These are phyloP conservation scores for Bonia amplexicaulis DNA, from an alignment of 176 grass and related monocot species.

Conservation along the genomic window DNA sequence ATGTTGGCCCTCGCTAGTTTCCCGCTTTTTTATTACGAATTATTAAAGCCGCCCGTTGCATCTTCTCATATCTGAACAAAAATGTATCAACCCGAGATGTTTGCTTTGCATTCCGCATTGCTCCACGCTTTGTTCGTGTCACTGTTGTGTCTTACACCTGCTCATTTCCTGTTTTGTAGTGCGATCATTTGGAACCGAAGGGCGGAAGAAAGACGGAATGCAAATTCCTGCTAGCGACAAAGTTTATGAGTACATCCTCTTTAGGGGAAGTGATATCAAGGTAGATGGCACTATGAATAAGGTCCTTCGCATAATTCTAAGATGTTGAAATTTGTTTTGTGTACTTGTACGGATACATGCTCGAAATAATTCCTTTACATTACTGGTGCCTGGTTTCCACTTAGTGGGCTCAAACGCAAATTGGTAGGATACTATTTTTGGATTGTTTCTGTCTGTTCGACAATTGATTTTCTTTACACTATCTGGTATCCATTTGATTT, in stretches of 20 bases:
- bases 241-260: slow-evolving; percentile 82
- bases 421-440: neutral
- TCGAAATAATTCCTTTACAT: neutral
- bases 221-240: slow-evolving; percentile 68
- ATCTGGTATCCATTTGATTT: neutral
- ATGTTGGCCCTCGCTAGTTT: neutral
- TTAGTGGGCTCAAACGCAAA: neutral
- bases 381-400: neutral
- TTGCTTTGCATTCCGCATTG: neutral
- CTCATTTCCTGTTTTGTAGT: slow-evolving; percentile 40
- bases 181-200: slow-evolving; percentile 86
- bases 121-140: neutral
- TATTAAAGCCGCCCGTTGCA: neutral
- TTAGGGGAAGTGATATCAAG: slow-evolving; percentile 84
- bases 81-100: neutral
- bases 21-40: neutral
- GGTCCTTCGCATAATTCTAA: neutral
- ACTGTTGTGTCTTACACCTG: neutral
- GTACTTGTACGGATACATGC: neutral
- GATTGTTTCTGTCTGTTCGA: neutral
- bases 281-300: slow-evolving; percentile 10
- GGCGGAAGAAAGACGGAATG: slow-evolving; percentile 74
- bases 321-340: neutral
- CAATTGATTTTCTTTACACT: neutral
- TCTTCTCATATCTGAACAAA: neutral